Conservation (phyloP, 345 rosid genomes). For the Aethionema arabicum region DNA sequence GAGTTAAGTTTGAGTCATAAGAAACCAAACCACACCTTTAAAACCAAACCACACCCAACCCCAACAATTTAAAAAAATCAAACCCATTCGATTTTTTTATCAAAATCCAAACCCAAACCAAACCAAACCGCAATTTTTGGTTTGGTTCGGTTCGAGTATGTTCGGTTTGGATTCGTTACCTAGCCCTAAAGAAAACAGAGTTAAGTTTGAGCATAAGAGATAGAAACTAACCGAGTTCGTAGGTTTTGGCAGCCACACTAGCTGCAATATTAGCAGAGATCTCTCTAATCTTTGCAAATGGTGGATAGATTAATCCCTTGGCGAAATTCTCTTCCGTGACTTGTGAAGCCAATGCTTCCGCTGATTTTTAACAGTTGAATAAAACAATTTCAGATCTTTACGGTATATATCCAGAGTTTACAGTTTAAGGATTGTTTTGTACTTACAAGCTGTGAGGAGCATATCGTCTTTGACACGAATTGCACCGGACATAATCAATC, state of each 20-base stretch:
- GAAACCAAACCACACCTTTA: too few relatives aligned
- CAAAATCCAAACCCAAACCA: too few relatives aligned
- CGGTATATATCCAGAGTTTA: neutral
- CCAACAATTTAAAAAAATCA: too few relatives aligned
- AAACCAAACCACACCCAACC: too few relatives aligned
- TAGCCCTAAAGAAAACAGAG: neutral
- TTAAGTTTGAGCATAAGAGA: neutral
- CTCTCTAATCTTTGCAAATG: slow-evolving; percentile 81
- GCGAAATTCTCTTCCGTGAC: slow-evolving; percentile 60
- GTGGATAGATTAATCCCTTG: slow-evolving; percentile 82
- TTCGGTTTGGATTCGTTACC: too few relatives aligned
- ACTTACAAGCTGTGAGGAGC: slow-evolving; percentile 99
- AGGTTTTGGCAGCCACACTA: slow-evolving; percentile 81
- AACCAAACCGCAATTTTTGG: too few relatives aligned
- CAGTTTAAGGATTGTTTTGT: neutral
- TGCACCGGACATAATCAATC: slow-evolving; percentile 84
- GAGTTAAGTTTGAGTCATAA: too few relatives aligned
- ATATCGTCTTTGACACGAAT: slow-evolving; percentile 89
- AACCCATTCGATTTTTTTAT: too few relatives aligned
- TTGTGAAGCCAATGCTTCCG: slow-evolving; percentile 87
- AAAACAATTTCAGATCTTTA: neutral
- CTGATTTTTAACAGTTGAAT: slow-evolving; percentile 41
- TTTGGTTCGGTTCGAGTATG: too few relatives aligned
- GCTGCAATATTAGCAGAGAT: slow-evolving; percentile 93
- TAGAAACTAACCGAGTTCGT: slow-evolving; percentile 74